A percentile compares a stretch with the other conserved stretches of the same genome.
These are phyloP conservation scores for Miamiensis avidus DNA, from an alignment of 169 alveolate genomes.

Conservation along the genomic window DNA sequence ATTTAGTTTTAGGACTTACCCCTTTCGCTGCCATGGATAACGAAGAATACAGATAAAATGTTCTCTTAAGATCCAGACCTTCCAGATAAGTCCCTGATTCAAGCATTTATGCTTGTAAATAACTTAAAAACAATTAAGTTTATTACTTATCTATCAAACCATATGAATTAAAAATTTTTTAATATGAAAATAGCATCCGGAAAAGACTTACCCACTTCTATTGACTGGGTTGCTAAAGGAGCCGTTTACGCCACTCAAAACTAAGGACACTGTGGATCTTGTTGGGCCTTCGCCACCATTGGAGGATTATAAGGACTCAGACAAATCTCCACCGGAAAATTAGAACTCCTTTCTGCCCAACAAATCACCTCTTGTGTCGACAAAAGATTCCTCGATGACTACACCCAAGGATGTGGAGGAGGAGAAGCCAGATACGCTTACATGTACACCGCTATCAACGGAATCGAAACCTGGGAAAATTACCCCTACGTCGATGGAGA, in stretches of 20 bases:
- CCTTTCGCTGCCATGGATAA: neutral
- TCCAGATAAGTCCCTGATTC: neutral
- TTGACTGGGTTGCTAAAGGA: neutral
- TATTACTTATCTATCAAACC: too few relatives aligned
- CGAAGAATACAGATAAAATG: neutral
- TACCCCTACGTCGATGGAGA: neutral
- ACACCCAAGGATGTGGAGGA: neutral
- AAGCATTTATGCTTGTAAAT: too few relatives aligned
- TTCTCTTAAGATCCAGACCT: neutral
- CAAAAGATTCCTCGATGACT: neutral
- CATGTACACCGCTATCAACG: neutral
- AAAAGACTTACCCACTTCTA: neutral
- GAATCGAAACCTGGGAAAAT: neutral
- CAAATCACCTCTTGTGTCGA: neutral
- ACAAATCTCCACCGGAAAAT: neutral
- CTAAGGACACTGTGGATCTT: neutral
- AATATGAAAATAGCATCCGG: neutral
- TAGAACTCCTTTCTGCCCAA: neutral
- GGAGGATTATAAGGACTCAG: neutral
- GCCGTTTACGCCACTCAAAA: neutral
- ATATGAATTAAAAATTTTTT: too few relatives aligned
- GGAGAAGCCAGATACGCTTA: neutral
- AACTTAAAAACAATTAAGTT: too few relatives aligned
- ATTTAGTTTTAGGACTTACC: neutral
- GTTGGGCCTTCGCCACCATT: neutral